Evolutionary conservation across 2,329 filamentous ascomycete species (phyloP).

Genomic region (Fusarium phyllophilum): DNA sequence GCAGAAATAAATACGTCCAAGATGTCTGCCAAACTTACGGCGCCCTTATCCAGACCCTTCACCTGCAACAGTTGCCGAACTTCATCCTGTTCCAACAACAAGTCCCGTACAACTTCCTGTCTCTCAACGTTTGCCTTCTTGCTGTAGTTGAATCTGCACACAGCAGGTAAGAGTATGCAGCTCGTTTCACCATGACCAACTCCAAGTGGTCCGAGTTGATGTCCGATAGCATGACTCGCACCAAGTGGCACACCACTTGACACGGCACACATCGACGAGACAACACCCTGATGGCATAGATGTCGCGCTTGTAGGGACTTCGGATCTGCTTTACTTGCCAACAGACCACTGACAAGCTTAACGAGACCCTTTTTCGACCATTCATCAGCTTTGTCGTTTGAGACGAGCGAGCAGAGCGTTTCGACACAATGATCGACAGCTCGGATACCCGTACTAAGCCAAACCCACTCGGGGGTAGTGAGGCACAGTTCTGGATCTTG

Average conservation of each 20-base stretch:
- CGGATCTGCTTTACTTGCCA: conserved; percentile 28
- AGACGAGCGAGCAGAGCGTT: conserved; percentile 57
- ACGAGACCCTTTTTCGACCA: conserved; percentile 8
- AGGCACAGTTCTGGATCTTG: conserved; percentile 63
- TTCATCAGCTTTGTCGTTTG: conserved; percentile 47
- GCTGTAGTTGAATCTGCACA: conserved; percentile 64
- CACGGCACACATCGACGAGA: conserved; percentile 61
- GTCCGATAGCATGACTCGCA: conserved; percentile 62
- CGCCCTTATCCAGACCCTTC: background rate
- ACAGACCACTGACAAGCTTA: background rate
- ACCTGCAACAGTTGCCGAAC: background rate
- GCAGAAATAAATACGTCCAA: conserved; percentile 61
- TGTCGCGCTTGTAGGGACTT: conserved; percentile 55
- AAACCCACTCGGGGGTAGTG: conserved; percentile 63
- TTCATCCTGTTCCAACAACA: conserved; percentile 21
- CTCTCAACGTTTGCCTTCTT: conserved; percentile 45
- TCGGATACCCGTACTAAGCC: conserved; percentile 67
- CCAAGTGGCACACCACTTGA: conserved; percentile 56
- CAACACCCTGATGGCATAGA: conserved; percentile 61
- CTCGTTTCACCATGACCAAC: conserved; percentile 68
- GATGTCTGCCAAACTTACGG: conserved; percentile 60
- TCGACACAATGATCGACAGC: conserved; percentile 69
- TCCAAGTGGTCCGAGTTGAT: conserved; percentile 64
- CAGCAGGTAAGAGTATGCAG: conserved; percentile 57
- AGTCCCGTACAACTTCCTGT: conserved; percentile 28